Evolutionary conservation across 1,284 basidiomycete species (phyloP), one percentile per base, ranked within the genome.

Genomic region (Xerocomus amazonicus): DNA sequence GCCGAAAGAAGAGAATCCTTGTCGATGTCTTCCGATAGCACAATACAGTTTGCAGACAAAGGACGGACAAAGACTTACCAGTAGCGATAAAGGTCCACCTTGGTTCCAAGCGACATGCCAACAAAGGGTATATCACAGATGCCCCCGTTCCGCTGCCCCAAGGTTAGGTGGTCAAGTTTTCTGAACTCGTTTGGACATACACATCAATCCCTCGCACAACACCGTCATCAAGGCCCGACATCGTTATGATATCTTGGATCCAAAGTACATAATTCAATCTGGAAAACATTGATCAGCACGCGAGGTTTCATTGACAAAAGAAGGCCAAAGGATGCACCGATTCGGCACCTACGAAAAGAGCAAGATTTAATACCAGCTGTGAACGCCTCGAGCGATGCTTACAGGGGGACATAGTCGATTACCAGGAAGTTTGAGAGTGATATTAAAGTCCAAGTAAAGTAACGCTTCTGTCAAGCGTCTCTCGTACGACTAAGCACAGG

Each of bases 361-460:
- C 19, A 2, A 23, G 4, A 23, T 23, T 23, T 23, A 23, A 23
- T 23, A 23, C 4, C 19, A 3, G 19, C 4, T 23, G 19, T 4
- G 19, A 23, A 23, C 19, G 19, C 19, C 19, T 23, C 19, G 19
- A 4, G 19, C 19, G 4, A 23, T 5, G 23, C 81, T 57, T 59
- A 95, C 92, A 0, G 92, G 88, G 17, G 93, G 93, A 68, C 92
- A 96, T 4, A 97, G 70, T 45, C 93, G 72, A 65, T 91, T 79
- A 1, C 75, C 65, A 1, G 89, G 84, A 8, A 96, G 65, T 4
- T 71, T 61, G 0, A 95, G 56, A 17, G 73, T 69, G 36, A 96
- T 63, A 0, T 71, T 67, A 61, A 92, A 95, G 66, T 95, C 91
- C 16, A 83, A 77, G 53, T 77, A 69, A 17, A 95, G 75, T 14